A percentile compares a stretch with the other conserved stretches of the same genome.
phyloP scores from a whole-genome alignment of 805 yeast species.

The Zygoascus bituminiphila region DNA sequence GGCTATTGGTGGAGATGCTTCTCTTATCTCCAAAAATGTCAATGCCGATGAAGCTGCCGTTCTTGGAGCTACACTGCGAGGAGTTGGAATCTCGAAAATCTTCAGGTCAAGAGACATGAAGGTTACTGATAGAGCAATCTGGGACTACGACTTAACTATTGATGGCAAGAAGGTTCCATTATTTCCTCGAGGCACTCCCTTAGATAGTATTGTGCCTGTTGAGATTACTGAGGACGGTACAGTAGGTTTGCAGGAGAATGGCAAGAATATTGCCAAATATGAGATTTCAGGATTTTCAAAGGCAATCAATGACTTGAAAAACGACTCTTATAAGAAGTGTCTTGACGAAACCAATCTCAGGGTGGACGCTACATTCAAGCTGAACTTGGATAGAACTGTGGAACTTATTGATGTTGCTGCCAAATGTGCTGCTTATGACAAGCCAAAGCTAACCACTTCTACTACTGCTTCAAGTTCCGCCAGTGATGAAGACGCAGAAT shows the following conservation, averaged over 20 bases:
- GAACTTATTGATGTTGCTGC: slow-evolving; percentile 11
- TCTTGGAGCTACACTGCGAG: slow-evolving; percentile 80
- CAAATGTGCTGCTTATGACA: slow-evolving; percentile 12
- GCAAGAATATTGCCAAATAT: slow-evolving; percentile 27
- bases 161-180: slow-evolving; percentile 28
- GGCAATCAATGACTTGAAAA: slow-evolving; percentile 22
- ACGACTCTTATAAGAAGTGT: slow-evolving; percentile 15
- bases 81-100: slow-evolving; percentile 61
- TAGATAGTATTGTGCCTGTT: slow-evolving; percentile 28
- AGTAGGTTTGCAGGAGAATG: slow-evolving; percentile 35
- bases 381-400: slow-evolving; percentile 16
- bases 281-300: slow-evolving; percentile 20
- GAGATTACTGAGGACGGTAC: slow-evolving; percentile 29
- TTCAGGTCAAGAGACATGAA: slow-evolving; percentile 55
- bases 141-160: slow-evolving; percentile 37
- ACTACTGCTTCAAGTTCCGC: slow-evolving; percentile 4
- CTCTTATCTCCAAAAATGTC: slow-evolving; percentile 59
- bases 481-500: slow-evolving; percentile 6
- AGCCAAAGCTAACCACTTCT: slow-evolving; percentile 5
- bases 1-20: slow-evolving; percentile 48
- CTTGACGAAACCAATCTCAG: slow-evolving; percentile 5
- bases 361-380: slow-evolving; percentile 12
- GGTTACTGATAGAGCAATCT: slow-evolving; percentile 48
- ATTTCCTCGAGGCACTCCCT: slow-evolving; percentile 41
- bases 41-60: slow-evolving; percentile 96